Evolutionary conservation across 169 alveolate species (phyloP).

Genomic region (Plasmodium reichenowi): DNA sequence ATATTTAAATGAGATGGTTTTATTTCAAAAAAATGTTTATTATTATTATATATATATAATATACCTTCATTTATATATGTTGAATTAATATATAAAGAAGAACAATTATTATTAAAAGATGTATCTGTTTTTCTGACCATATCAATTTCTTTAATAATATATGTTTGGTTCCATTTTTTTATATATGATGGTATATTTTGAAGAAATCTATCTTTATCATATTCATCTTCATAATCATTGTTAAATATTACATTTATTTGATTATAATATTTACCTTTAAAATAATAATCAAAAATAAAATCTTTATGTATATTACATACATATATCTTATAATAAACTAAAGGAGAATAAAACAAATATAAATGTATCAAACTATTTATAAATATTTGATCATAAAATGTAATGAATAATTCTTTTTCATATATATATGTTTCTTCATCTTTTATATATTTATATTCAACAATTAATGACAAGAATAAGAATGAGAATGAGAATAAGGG

Average conservation of each 20-base stretch:
- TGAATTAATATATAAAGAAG: slow-evolving; percentile 23
- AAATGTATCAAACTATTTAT: neutral
- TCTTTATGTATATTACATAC: slow-evolving; percentile 1
- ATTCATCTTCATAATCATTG: too few relatives aligned
- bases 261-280: too few relatives aligned
- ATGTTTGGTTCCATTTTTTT: neutral
- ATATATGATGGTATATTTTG: neutral
- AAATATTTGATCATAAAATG: slow-evolving; percentile 26
- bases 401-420: slow-evolving; percentile 23
- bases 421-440: neutral
- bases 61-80: slow-evolving; percentile 7
- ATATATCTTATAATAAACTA: slow-evolving; percentile 28
- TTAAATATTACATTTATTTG: too few relatives aligned
- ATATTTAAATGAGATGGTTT: slow-evolving; percentile 4
- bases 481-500: too few relatives aligned
- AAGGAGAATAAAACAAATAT: slow-evolving; percentile 18
- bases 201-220: too few relatives aligned
- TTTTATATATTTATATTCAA: slow-evolving; percentile 21
- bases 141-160: neutral
- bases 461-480: neutral
- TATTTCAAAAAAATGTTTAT: slow-evolving; percentile 24
- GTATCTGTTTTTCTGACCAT: neutral
- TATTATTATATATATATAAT: slow-evolving; percentile 2
- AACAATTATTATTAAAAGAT: slow-evolving; percentile 1
- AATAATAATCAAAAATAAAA: too few relatives aligned